These are phyloP conservation scores for Pythium aristosporum DNA, from an alignment of 352 stramenopile genomes.

Conservation along the genomic window DNA sequence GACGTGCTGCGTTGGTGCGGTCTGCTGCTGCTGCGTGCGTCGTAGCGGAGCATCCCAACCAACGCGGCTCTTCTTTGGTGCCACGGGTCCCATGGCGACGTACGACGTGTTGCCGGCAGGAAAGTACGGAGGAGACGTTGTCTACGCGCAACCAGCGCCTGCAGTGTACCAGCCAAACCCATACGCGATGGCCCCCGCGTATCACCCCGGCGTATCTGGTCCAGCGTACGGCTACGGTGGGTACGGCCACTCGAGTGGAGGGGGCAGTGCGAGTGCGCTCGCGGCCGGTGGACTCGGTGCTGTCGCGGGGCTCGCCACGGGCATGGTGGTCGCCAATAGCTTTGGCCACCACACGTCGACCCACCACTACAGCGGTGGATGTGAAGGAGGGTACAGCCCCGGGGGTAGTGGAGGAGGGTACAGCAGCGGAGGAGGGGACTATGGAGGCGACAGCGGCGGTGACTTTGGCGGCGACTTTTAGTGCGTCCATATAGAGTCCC, in stretches of 20 bases:
- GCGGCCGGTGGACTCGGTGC: conserved; percentile 6
- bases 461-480: conserved; percentile 21
- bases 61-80: conserved; percentile 13
- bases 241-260: conserved; percentile 3
- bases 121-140: not conserved
- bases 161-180: not conserved
- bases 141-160: conserved; percentile 6
- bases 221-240: conserved; percentile 9
- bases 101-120: conserved; percentile 2
- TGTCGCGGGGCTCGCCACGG: conserved; percentile 9
- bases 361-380: not conserved
- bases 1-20: not conserved
- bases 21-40: conserved; percentile 6
- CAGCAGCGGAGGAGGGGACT: not conserved
- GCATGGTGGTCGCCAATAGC: conserved; percentile 14
- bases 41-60: not conserved
- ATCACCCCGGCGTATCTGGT: conserved; percentile 1
- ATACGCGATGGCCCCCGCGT: conserved; percentile 14
- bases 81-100: not conserved
- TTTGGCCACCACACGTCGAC: conserved; percentile 10
- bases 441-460: not conserved
- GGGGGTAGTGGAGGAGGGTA: conserved; percentile 5
- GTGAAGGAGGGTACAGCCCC: not conserved
- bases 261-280: not conserved
- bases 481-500: not conserved